These are phyloP conservation scores for Flammula alnicola DNA, from an alignment of 1,284 basidiomycete genomes.

Conservation along the genomic window DNA sequence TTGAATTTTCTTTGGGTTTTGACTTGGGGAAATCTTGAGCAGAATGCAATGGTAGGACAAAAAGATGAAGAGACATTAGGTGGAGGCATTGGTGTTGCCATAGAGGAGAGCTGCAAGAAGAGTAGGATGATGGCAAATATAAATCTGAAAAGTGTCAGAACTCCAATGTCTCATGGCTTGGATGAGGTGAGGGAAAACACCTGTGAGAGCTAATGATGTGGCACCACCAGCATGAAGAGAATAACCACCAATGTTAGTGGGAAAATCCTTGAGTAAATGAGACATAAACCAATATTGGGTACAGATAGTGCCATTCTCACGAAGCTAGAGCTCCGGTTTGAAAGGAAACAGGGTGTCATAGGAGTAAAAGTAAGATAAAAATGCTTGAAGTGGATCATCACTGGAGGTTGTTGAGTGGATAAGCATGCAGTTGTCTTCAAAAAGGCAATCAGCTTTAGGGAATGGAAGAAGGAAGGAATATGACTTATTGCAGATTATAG, in stretches of 20 bases:
- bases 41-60: too few relatives aligned
- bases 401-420: conserved; percentile 2
- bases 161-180: conserved; percentile 27
- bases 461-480: conserved; percentile 28
- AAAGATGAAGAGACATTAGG: too few relatives aligned
- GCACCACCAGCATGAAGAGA: conserved; percentile 36
- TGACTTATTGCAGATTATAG: background rate
- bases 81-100: too few relatives aligned
- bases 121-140: too few relatives aligned
- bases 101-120: too few relatives aligned
- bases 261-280: conserved; percentile 15
- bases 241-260: conserved; percentile 26
- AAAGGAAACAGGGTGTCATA: conserved; percentile 25
- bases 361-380: conserved; percentile 7
- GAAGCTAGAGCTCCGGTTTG: conserved; percentile 28
- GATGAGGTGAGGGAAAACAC: conserved; percentile 22
- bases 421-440: conserved; percentile 29
- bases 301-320: conserved; percentile 25
- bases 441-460: conserved; percentile 36
- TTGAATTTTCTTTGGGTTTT: too few relatives aligned
- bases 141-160: conserved; percentile 26
- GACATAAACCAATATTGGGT: conserved; percentile 26
- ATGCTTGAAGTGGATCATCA: conserved; percentile 5
- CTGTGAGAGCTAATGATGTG: conserved; percentile 24
- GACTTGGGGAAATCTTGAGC: too few relatives aligned